Conservation (phyloP, 345 rosid species). For the Dimocarpus longan region DNA sequence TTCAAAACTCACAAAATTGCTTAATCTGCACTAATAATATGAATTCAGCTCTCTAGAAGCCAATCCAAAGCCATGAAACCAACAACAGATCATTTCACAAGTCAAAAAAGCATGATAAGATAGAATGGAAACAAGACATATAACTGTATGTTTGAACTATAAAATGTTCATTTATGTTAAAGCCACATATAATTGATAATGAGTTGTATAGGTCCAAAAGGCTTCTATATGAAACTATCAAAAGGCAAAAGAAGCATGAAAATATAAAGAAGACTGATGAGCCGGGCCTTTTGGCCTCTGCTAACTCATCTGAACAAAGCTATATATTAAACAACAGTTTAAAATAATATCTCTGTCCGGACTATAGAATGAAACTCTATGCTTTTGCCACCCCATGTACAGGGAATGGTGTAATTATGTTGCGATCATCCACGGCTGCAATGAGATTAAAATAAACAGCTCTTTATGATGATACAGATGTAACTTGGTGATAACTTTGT, state of each 20-base stretch:
- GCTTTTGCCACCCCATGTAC: constrained; percentile 23
- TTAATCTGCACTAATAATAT: neutral
- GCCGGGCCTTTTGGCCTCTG: constrained; percentile 52
- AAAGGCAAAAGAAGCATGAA: neutral
- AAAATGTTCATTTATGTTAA: neutral
- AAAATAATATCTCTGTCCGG: constrained; percentile 17
- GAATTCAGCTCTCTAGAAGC: neutral
- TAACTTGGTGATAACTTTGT: constrained; percentile 14
- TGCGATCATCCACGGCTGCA: constrained; percentile 35
- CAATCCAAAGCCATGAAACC: neutral
- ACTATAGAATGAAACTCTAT: constrained; percentile 19
- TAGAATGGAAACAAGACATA: neutral
- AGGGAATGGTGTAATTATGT: neutral
- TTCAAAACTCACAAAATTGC: neutral
- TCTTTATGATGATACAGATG: constrained; percentile 19
- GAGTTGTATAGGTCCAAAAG: constrained; percentile 22
- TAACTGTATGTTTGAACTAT: neutral
- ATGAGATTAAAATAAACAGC: constrained; percentile 30
- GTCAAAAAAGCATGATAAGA: too few species aligned
- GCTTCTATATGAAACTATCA: constrained; percentile 21
- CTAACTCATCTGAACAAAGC: constrained; percentile 44
- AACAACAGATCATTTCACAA: neutral
- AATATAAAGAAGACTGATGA: constrained; percentile 22
- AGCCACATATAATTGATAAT: neutral
- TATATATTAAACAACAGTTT: constrained; percentile 19